phyloP scores from a whole-genome alignment of 192 early-diverging fungal species.

The Dimargaris cristalligena region DNA sequence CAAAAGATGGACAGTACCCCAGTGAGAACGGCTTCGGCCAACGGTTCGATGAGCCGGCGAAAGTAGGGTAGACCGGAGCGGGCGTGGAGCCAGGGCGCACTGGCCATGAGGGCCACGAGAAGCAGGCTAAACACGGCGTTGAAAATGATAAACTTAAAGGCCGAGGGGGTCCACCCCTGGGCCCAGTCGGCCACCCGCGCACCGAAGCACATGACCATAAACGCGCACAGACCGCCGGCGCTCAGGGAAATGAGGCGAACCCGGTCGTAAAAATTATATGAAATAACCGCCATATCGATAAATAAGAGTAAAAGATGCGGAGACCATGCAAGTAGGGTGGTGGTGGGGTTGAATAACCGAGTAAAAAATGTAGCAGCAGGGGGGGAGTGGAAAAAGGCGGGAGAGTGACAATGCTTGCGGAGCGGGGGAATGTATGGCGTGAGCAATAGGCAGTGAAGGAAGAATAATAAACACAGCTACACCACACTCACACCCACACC shows the following conservation, averaged over 20 bases:
- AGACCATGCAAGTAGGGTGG: background rate
- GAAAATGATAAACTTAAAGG: slow-evolving; percentile 9
- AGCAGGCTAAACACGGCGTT: slow-evolving; percentile 10
- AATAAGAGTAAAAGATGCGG: no score
- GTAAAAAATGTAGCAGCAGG: no score
- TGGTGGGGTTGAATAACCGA: background rate
- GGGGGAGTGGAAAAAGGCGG: no score
- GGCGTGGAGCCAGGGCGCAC: slow-evolving; percentile 1
- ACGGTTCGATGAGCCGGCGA: slow-evolving; percentile 5
- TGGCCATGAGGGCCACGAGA: background rate
- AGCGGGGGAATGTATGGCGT: no score
- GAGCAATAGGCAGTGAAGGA: no score
- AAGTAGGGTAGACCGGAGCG: slow-evolving; percentile 1
- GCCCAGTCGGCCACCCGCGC: slow-evolving; percentile 9
- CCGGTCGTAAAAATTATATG: slow-evolving; percentile 7
- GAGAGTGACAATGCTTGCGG: no score
- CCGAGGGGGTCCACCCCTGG: background rate
- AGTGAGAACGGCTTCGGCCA: slow-evolving; percentile 6
- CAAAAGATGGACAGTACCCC: slow-evolving; percentile 6
- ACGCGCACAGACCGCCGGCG: background rate
- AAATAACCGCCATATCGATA: background rate
- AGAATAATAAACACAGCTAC: no score
- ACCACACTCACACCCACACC: no score
- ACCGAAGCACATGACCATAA: slow-evolving; percentile 9
- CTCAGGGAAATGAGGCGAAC: slow-evolving; percentile 4